phyloP scores from a whole-genome alignment of 1,139 yeast species.

The Scheffersomyces illinoinensis region DNA sequence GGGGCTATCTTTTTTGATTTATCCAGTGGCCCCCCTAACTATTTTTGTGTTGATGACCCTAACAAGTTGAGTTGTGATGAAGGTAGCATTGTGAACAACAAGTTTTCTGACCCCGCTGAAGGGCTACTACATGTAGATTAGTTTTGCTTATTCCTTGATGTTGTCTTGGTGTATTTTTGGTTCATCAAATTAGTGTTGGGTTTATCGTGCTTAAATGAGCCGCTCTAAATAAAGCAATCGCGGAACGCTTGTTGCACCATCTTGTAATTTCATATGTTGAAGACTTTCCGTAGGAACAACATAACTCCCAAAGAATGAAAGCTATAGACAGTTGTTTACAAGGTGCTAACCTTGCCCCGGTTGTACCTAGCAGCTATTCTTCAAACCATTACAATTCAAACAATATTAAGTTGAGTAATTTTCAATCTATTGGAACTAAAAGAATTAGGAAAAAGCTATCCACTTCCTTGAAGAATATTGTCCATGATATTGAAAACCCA shows the following conservation, averaged over 20 bases:
- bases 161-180: neutral
- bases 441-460: neutral
- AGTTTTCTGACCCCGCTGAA: neutral
- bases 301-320: neutral
- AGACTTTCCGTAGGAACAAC: neutral
- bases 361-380: neutral
- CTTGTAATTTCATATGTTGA: neutral
- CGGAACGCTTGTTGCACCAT: neutral
- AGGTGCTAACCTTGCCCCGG: neutral
- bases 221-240: neutral
- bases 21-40: slow-evolving; percentile 10
- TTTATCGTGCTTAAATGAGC: neutral
- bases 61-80: slow-evolving; percentile 13
- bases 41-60: slow-evolving; percentile 18
- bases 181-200: neutral
- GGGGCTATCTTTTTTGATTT: slow-evolving; percentile 19
- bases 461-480: neutral
- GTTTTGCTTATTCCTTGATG: too few relatives aligned
- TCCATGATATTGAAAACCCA: neutral
- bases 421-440: neutral
- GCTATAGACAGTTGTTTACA: neutral
- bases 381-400: neutral
- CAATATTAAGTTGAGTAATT: neutral
- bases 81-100: neutral
- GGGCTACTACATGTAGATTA: neutral